Conservation (phyloP, 441 rosid genomes). For the Lepidium campestre region DNA sequence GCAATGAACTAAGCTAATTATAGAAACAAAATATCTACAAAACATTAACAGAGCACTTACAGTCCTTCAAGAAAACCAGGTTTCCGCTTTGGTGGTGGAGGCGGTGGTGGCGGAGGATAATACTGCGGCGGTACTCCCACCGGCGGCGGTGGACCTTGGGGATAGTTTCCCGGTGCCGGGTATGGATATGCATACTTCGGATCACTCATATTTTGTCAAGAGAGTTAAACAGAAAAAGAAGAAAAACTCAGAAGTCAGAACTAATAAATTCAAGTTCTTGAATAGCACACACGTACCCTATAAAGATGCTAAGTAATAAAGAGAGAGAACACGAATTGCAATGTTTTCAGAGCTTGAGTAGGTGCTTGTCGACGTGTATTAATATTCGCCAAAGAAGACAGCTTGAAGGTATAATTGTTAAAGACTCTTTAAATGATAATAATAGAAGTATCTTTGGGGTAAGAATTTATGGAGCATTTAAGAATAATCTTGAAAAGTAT, state of each 20-base stretch:
- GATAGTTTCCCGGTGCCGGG: conserved; percentile 51
- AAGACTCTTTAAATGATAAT: background rate
- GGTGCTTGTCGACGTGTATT: conserved; percentile 11
- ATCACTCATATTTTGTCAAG: conserved; percentile 32
- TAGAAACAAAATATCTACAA: background rate
- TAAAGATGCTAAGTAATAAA: background rate
- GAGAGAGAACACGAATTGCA: background rate
- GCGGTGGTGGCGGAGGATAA: conserved; percentile 28
- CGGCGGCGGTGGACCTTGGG: conserved; percentile 45
- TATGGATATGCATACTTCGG: conserved; percentile 53
- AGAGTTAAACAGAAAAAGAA: too few relatives aligned
- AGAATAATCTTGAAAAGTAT: conserved; percentile 13
- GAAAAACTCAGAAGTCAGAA: background rate
- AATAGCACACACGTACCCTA: background rate
- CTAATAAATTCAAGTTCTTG: background rate
- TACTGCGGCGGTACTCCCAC: conserved; percentile 60
- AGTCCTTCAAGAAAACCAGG: conserved; percentile 58
- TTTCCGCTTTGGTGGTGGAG: conserved; percentile 36
- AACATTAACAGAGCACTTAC: conserved; percentile 29
- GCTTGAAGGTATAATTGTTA: background rate
- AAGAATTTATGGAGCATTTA: background rate
- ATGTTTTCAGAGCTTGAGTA: background rate
- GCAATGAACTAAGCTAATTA: background rate
- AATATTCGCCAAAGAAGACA: conserved; percentile 18
- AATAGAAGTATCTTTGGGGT: background rate